Percentiles rank a stretch among this genome's conserved stretches.
These are phyloP conservation scores for Phlyctochytrium bullatum DNA, from an alignment of 192 early-diverging fungal genomes.

Conservation along the genomic window DNA sequence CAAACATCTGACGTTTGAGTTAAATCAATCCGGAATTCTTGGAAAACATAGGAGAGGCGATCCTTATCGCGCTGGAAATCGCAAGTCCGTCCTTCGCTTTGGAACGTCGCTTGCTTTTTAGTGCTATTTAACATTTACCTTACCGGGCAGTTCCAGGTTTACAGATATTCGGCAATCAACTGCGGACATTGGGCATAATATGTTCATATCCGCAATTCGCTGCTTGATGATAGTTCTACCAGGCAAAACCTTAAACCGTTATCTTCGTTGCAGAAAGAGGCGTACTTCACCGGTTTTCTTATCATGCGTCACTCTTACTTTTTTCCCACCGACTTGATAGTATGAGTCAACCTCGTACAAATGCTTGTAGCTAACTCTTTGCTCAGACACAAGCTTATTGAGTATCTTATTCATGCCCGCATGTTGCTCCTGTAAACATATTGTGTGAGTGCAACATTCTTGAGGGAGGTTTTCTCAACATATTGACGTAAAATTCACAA, in stretches of 20 bases:
- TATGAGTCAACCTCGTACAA: constrained; percentile 71
- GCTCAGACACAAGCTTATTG: constrained; percentile 63
- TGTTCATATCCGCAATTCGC: constrained; percentile 81
- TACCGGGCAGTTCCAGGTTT: constrained; percentile 69
- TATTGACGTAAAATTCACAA: too few relatives aligned
- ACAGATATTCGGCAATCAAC: constrained; percentile 88
- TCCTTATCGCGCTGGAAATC: constrained; percentile 77
- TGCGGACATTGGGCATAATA: constrained; percentile 73
- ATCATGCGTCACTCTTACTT: constrained; percentile 31
- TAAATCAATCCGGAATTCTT: constrained; percentile 81
- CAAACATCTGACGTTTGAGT: constrained; percentile 70
- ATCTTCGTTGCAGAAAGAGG: background rate
- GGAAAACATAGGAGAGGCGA: constrained; percentile 80
- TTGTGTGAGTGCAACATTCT: background rate
- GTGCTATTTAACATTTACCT: constrained; percentile 17
- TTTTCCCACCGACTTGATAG: constrained; percentile 16
- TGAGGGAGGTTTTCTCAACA: too few relatives aligned
- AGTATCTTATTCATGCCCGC: constrained; percentile 78
- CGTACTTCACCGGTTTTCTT: constrained; percentile 24
- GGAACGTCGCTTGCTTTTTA: background rate
- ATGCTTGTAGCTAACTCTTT: constrained; percentile 66
- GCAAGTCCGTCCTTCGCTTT: constrained; percentile 34
- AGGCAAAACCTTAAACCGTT: constrained; percentile 22
- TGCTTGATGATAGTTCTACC: constrained; percentile 63
- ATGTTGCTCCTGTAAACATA: constrained; percentile 62